A percentile compares a stretch with the other conserved stretches of the same genome.
phyloP scores from a whole-genome alignment of 192 early-diverging fungal species.

The Thoreauomyces humboldtii region DNA sequence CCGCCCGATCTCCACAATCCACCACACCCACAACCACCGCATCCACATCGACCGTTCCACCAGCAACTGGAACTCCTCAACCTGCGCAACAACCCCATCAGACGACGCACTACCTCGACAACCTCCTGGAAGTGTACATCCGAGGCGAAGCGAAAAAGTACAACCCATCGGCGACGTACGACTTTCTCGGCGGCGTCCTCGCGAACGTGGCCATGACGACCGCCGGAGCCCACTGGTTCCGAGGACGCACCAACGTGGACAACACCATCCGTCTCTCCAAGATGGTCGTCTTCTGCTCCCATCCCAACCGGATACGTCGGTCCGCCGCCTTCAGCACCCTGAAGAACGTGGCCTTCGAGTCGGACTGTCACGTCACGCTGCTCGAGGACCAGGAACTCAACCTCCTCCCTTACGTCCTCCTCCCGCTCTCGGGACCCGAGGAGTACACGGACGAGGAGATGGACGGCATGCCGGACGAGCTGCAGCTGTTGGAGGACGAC shows the following conservation, averaged over 20 bases:
- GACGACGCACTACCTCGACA: constrained; percentile 62
- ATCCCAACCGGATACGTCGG: constrained; percentile 80
- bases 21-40: constrained; percentile 10
- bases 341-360: constrained; percentile 85
- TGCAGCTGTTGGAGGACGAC: constrained; percentile 76
- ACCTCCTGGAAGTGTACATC: constrained; percentile 86
- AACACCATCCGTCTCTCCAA: constrained; percentile 74
- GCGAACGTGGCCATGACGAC: constrained; percentile 70
- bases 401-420: constrained; percentile 79
- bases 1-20: constrained; percentile 8
- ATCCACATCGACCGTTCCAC: background rate
- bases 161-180: constrained; percentile 76
- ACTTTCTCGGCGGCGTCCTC: constrained; percentile 91
- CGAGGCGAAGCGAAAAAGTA: constrained; percentile 74
- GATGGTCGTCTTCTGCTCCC: constrained; percentile 82
- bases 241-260: constrained; percentile 57
- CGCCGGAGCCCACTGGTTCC: constrained; percentile 64
- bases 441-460: constrained; percentile 93
- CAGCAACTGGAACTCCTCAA: constrained; percentile 19
- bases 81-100: constrained; percentile 31
- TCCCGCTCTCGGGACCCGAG: constrained; percentile 88
- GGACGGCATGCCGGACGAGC: constrained; percentile 90
- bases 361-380: constrained; percentile 59
- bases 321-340: constrained; percentile 81
- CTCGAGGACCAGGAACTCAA: constrained; percentile 72